Percentiles rank a stretch among this genome's conserved stretches.
phyloP scores from a whole-genome alignment of 2,329 filamentous ascomycete species.

The Chaetomiaceae sp. region DNA sequence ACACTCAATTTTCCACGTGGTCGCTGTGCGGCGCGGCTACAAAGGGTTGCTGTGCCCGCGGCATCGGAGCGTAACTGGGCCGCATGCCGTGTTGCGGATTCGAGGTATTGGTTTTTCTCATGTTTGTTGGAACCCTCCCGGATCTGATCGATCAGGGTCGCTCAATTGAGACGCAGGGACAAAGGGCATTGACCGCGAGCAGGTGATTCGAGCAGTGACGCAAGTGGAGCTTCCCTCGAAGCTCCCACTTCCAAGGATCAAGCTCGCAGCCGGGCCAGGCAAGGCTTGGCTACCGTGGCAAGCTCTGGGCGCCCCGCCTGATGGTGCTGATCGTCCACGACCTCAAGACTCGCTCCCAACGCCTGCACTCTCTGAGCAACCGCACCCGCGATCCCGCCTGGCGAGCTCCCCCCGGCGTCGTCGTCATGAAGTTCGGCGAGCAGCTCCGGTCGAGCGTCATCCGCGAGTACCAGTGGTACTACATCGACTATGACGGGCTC shows the following conservation, averaged over 20 bases:
- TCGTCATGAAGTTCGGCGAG: constrained; percentile 85
- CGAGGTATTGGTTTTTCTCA: not conserved
- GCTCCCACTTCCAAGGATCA: not conserved
- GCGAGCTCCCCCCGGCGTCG: constrained; percentile 45
- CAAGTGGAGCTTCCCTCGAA: not conserved
- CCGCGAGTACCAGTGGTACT: constrained; percentile 96
- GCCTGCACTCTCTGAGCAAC: constrained; percentile 37
- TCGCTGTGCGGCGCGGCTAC: not conserved
- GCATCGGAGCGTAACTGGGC: not conserved
- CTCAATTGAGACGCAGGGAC: not conserved
- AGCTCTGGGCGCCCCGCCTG: constrained; percentile 3
- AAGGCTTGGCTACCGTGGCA: constrained; percentile 3
- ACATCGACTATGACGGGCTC: constrained; percentile 94
- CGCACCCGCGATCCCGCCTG: constrained; percentile 27
- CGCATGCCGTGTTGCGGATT: not conserved
- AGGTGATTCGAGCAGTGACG: not conserved
- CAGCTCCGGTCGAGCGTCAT: constrained; percentile 94
- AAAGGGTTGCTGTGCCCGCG: not conserved
- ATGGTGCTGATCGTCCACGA: constrained; percentile 52
- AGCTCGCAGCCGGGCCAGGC: not conserved
- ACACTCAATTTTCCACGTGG: not conserved
- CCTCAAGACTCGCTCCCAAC: constrained; percentile 40
- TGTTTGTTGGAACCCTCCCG: not conserved
- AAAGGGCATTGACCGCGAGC: not conserved
- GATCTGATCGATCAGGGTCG: not conserved